phyloP scores from a whole-genome alignment of 345 rosid genomes.

The Brassica rapa region DNA sequence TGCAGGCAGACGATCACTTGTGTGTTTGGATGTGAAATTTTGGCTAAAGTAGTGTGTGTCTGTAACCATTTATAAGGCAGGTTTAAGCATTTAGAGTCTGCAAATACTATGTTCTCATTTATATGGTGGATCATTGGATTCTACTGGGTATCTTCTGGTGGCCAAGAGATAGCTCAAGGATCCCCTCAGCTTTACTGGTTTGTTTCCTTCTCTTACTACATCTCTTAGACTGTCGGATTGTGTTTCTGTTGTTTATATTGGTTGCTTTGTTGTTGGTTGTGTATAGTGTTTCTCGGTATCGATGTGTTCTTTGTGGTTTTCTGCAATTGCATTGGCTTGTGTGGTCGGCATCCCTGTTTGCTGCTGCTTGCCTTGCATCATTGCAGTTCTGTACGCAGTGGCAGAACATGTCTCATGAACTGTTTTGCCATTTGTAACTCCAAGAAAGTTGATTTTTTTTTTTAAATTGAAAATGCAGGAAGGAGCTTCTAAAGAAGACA shows the following conservation, averaged over 20 bases:
- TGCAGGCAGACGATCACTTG: conserved; percentile 1
- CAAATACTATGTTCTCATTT: conserved; percentile 92
- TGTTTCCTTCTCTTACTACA: neutral
- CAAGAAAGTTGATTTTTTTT: neutral
- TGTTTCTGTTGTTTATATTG: neutral
- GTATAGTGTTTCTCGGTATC: conserved; percentile 88
- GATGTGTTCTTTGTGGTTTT: conserved; percentile 96
- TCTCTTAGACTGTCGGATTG: neutral
- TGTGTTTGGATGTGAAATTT: neutral
- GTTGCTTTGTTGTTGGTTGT: conserved; percentile 59
- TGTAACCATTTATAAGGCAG: conserved; percentile 31
- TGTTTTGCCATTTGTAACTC: neutral
- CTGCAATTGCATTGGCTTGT: conserved; percentile 95
- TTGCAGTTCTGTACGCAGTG: conserved; percentile 90
- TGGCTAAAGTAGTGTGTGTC: conserved; percentile 15
- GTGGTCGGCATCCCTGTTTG: conserved; percentile 95
- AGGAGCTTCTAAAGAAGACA: conserved; percentile 93
- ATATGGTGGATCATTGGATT: conserved; percentile 98
- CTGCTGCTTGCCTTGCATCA: conserved; percentile 98
- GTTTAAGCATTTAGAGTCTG: conserved; percentile 86
- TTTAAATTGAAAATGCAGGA: conserved; percentile 53
- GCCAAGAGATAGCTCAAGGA: conserved; percentile 63
- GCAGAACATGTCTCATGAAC: conserved; percentile 69
- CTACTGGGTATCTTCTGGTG: conserved; percentile 95
- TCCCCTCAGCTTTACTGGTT: conserved; percentile 93